These are phyloP conservation scores for Cyclocybe aegerita DNA, from an alignment of 768 basidiomycete species.

Conservation along the genomic window DNA sequence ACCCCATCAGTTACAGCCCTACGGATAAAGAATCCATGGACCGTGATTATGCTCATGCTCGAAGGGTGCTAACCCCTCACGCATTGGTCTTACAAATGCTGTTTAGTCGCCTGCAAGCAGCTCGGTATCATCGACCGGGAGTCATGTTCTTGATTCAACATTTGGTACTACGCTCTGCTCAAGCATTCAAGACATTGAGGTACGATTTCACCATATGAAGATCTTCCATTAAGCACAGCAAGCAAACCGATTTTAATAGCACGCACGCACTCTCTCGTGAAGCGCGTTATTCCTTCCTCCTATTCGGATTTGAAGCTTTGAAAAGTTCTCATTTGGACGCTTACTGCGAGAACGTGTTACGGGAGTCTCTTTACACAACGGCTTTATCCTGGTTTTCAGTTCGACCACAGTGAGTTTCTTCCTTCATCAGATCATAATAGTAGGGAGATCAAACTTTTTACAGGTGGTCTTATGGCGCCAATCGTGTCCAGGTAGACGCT, in stretches of 20 bases:
- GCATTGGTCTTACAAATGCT: slow-evolving; percentile 82
- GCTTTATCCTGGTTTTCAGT: slow-evolving; percentile 94
- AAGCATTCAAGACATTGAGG: slow-evolving; percentile 75
- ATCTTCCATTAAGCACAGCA: not conserved
- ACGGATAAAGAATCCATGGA: slow-evolving; percentile 86
- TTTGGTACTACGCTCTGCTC: slow-evolving; percentile 78
- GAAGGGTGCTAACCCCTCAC: slow-evolving; percentile 80
- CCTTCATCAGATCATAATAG: not conserved
- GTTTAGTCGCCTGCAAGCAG: slow-evolving; percentile 90
- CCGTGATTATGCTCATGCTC: slow-evolving; percentile 64
- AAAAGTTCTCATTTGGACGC: slow-evolving; percentile 86
- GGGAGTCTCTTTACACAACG: slow-evolving; percentile 73
- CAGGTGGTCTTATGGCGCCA: slow-evolving; percentile 97
- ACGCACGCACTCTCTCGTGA: slow-evolving; percentile 92
- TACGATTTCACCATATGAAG: slow-evolving; percentile 26
- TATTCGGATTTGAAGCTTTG: slow-evolving; percentile 91
- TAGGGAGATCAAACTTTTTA: not conserved
- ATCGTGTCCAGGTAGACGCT: slow-evolving; percentile 84
- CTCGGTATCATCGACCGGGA: slow-evolving; percentile 81
- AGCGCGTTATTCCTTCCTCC: slow-evolving; percentile 82
- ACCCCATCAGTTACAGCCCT: slow-evolving; percentile 84
- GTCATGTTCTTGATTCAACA: slow-evolving; percentile 86
- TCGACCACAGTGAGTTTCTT: slow-evolving; percentile 75
- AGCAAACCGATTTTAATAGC: slow-evolving; percentile 38
- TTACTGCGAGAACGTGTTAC: slow-evolving; percentile 72